phyloP scores from a whole-genome alignment of 371 early-diverging fungal genomes.

The Lichtheimia ramosa region DNA sequence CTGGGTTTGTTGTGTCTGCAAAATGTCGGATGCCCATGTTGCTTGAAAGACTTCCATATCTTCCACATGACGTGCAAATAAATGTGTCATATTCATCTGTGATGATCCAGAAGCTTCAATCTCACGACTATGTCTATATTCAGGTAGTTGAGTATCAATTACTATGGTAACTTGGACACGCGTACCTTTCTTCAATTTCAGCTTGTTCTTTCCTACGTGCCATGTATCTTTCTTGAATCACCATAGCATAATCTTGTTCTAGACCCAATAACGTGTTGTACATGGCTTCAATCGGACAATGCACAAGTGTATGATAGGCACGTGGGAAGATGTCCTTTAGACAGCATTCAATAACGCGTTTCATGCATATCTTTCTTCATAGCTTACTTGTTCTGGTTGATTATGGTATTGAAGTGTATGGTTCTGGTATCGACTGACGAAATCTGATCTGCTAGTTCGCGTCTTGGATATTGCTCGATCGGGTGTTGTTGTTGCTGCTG shows the following conservation, averaged over 20 bases:
- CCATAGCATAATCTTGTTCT: slow-evolving; percentile 64
- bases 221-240: slow-evolving; percentile 53
- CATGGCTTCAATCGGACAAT: slow-evolving; percentile 58
- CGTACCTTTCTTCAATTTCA: slow-evolving; percentile 37
- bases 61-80: slow-evolving; percentile 60
- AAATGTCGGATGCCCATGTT: slow-evolving; percentile 61
- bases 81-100: slow-evolving; percentile 32
- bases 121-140: slow-evolving; percentile 33
- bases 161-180: background rate
- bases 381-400: slow-evolving; percentile 43
- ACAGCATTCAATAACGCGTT: background rate
- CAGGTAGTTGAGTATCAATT: background rate
- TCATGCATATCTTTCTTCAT: background rate
- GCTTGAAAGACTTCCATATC: slow-evolving; percentile 64
- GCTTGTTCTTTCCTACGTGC: slow-evolving; percentile 46
- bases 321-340: slow-evolving; percentile 66
- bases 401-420: slow-evolving; percentile 48
- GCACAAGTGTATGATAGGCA: slow-evolving; percentile 71
- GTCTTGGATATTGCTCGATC: background rate
- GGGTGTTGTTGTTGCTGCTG: background rate
- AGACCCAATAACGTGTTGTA: slow-evolving; percentile 70
- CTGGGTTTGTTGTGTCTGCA: slow-evolving; percentile 60
- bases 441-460: slow-evolving; percentile 17
- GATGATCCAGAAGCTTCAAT: slow-evolving; percentile 25
- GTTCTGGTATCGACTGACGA: slow-evolving; percentile 40